Conservation (phyloP, 129 eudicot genomes). For the Artemisia annua region DNA sequence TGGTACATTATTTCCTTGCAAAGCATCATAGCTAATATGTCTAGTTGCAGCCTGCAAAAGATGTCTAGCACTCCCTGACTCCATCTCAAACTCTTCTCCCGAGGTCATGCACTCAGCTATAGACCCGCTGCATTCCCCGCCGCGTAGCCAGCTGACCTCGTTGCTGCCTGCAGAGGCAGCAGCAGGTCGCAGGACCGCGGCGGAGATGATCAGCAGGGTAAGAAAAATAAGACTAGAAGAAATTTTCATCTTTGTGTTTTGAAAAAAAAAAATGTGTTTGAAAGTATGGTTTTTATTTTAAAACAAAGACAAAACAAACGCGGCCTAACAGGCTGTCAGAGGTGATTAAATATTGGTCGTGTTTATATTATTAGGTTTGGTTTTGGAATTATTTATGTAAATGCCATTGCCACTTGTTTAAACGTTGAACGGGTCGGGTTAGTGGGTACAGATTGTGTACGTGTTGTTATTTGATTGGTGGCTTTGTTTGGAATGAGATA, state of each 20-base stretch:
- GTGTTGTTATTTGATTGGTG: background rate
- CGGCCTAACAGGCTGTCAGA: constrained; percentile 40
- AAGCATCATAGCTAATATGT: constrained; percentile 76
- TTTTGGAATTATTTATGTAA: constrained; percentile 9
- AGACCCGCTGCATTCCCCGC: constrained; percentile 59
- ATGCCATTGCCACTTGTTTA: constrained; percentile 8
- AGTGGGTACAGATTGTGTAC: too few species aligned
- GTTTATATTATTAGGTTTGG: background rate
- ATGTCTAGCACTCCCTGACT: constrained; percentile 69
- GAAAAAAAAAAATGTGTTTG: background rate
- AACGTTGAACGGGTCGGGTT: background rate
- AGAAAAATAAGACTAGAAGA: background rate
- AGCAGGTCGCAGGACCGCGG: constrained; percentile 10
- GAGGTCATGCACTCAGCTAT: constrained; percentile 60
- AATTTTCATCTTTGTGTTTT: constrained; percentile 31
- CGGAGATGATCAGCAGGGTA: constrained; percentile 23
- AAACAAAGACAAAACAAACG: constrained; percentile 24
- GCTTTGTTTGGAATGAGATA: background rate
- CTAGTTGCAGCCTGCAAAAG: constrained; percentile 45
- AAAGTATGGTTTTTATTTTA: constrained; percentile 2
- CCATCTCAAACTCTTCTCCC: constrained; percentile 56
- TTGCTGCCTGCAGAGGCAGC: constrained; percentile 2
- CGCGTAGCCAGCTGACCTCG: constrained; percentile 38
- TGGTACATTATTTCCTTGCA: constrained; percentile 64
- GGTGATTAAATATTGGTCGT: constrained; percentile 8